phyloP scores from a whole-genome alignment of 2,329 filamentous ascomycete genomes.

The Neocatenulostroma microsporum region DNA sequence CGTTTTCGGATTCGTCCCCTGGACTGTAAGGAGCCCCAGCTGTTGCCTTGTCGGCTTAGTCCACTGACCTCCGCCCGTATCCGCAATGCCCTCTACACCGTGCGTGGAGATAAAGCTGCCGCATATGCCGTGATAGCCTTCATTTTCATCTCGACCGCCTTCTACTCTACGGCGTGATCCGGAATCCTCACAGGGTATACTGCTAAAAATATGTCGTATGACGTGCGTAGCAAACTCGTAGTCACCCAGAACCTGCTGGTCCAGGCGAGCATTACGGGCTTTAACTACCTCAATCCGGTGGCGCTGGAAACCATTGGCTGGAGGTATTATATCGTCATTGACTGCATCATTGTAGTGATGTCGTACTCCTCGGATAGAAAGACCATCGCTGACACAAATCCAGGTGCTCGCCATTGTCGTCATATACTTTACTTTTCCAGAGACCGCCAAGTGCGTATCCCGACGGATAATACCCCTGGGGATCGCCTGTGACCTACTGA shows the following conservation, averaged over 20 bases:
- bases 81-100: conserved; percentile 11
- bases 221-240: conserved; percentile 35
- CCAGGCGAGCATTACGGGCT: conserved; percentile 35
- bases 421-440: conserved; percentile 27
- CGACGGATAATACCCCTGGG: too few relatives aligned
- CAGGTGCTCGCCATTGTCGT: conserved; percentile 11
- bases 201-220: conserved; percentile 36
- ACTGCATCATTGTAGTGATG: conserved; percentile 20
- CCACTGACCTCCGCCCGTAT: conserved; percentile 5
- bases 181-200: conserved; percentile 35
- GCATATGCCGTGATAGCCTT: conserved; percentile 20
- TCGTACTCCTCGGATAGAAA: too few relatives aligned
- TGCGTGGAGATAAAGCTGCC: conserved; percentile 11
- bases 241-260: conserved; percentile 36
- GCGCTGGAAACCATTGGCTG: conserved; percentile 11
- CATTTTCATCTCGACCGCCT: conserved; percentile 16
- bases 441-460: conserved; percentile 24
- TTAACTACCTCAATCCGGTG: conserved; percentile 17
- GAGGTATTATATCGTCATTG: conserved; percentile 13
- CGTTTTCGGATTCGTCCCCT: conserved; percentile 25
- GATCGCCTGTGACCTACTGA: too few relatives aligned
- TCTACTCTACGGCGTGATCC: conserved; percentile 30
- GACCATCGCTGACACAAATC: too few relatives aligned
- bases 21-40: conserved; percentile 24
- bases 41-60: neutral